Evolutionary conservation across 176 grass and related monocot genomes (phyloP).

Genomic region (Aegilops speltoides): DNA sequence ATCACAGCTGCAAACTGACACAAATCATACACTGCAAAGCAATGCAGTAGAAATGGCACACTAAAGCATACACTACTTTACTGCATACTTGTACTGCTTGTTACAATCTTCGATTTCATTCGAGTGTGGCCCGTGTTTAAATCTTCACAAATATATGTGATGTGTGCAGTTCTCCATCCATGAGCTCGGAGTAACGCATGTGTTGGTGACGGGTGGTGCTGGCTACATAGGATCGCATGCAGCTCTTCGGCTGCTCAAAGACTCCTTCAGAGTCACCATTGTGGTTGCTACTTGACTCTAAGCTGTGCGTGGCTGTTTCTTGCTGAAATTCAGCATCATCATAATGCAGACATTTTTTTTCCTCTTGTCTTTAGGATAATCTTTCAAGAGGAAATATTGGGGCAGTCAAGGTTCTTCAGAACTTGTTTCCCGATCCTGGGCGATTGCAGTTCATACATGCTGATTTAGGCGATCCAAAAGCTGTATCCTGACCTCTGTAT

Average conservation of each 20-base stretch:
- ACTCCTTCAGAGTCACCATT: conserved; percentile 92
- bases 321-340: neutral
- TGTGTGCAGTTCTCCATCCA: conserved; percentile 70
- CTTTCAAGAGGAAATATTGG: conserved; percentile 91
- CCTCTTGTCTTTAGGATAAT: conserved; percentile 50
- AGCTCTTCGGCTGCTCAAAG: conserved; percentile 65
- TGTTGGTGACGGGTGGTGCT: conserved; percentile 79
- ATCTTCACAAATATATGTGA: neutral
- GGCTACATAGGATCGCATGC: conserved; percentile 94
- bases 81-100: too few relatives aligned
- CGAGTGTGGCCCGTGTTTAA: neutral
- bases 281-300: conserved; percentile 59
- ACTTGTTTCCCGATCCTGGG: conserved; percentile 60
- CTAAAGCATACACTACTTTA: too few relatives aligned
- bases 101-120: neutral
- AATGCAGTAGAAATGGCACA: neutral
- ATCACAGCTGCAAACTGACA: too few relatives aligned
- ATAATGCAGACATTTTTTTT: neutral
- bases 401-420: conserved; percentile 73
- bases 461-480: conserved; percentile 77
- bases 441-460: conserved; percentile 83
- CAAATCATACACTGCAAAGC: neutral
- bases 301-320: neutral
- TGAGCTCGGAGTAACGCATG: conserved; percentile 77
- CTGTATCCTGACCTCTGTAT: conserved; percentile 47